phyloP scores from a whole-genome alignment of 257 asterid species.

The Nicotiana attenuata region DNA sequence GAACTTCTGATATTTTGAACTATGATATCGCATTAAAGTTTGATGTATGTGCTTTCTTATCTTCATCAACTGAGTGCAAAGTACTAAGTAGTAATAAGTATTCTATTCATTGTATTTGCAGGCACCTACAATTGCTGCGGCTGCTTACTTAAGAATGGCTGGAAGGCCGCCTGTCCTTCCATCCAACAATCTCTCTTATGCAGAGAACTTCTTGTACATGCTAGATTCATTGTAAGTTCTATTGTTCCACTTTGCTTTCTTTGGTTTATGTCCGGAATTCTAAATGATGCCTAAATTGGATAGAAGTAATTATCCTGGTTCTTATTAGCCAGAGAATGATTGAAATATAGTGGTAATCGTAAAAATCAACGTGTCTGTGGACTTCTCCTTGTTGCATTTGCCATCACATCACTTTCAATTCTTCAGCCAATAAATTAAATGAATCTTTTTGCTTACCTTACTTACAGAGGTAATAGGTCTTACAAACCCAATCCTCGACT shows the following conservation, averaged over 20 bases:
- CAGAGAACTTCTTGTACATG: constrained; percentile 98
- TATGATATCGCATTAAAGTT: not conserved
- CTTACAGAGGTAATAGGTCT: constrained; percentile 84
- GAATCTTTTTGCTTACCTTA: constrained; percentile 12
- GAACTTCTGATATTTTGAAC: not conserved
- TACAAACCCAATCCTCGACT: constrained; percentile 94
- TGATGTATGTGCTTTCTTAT: not conserved
- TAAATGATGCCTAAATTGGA: not conserved
- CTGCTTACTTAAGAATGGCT: constrained; percentile 97
- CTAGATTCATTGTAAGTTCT: constrained; percentile 89
- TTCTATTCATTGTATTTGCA: constrained; percentile 30
- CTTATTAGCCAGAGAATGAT: not conserved
- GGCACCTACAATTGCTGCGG: constrained; percentile 99
- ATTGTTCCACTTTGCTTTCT: constrained; percentile 10
- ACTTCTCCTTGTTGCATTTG: not conserved
- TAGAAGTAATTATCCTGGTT: not conserved
- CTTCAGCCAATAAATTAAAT: not conserved
- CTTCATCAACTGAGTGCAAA: not conserved
- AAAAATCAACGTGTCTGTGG: not conserved
- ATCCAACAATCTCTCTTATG: constrained; percentile 83
- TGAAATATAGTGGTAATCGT: not conserved
- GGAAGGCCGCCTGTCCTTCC: constrained; percentile 99
- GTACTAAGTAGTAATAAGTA: not conserved
- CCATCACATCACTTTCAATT: not conserved
- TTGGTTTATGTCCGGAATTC: not conserved